Percentiles rank a stretch among this genome's conserved stretches.
Evolutionary conservation across 768 basidiomycete genomes (phyloP).

Genomic region (Trametes gibbosa): DNA sequence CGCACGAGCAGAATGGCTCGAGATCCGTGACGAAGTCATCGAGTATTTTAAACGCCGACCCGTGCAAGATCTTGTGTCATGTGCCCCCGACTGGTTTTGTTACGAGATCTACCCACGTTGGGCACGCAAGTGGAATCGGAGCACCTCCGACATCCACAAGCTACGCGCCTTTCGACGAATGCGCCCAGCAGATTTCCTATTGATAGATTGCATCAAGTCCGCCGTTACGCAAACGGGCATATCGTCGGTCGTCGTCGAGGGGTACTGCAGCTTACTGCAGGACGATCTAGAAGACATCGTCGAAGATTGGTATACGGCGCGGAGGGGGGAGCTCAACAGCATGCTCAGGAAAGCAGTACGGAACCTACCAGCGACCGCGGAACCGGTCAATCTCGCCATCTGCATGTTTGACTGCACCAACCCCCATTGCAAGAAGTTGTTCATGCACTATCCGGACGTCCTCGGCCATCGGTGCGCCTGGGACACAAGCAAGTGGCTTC

Average conservation of each 20-base stretch:
- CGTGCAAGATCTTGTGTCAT: too few relatives aligned
- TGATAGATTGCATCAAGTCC: background rate
- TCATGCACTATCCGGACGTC: constrained; percentile 9
- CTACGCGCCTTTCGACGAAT: background rate
- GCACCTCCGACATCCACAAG: background rate
- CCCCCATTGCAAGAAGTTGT: background rate
- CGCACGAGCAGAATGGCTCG: too few relatives aligned
- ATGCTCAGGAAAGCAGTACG: background rate
- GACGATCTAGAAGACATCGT: background rate
- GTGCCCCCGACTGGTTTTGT: background rate
- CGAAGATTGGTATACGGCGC: background rate
- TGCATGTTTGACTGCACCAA: background rate
- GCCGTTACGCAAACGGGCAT: background rate
- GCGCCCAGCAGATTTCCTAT: background rate
- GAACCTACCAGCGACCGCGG: background rate
- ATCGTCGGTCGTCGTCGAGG: background rate
- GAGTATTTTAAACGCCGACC: too few relatives aligned
- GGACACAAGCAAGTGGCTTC: too few relatives aligned
- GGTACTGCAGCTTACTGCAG: background rate
- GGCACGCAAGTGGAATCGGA: background rate
- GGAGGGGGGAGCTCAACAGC: background rate
- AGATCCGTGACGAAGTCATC: too few relatives aligned
- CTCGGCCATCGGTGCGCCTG: background rate
- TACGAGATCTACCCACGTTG: background rate
- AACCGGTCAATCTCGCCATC: background rate